Conservation (phyloP, 2,329 filamentous ascomycete species). For the Cercospora brassicicola region DNA sequence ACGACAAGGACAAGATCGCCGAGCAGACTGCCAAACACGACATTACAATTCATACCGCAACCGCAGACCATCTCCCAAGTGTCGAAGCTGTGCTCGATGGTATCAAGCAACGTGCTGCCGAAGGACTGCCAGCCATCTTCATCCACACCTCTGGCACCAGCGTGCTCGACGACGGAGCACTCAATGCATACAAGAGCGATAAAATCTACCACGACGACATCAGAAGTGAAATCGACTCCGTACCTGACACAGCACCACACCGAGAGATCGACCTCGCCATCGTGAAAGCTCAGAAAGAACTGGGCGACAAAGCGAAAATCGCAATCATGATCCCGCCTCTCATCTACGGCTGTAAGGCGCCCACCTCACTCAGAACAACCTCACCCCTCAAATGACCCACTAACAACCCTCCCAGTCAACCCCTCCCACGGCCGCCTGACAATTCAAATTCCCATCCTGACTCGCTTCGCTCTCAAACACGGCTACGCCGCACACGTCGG, state of each 20-base stretch:
- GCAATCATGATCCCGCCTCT: conserved; percentile 52
- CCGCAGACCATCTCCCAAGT: conserved; percentile 51
- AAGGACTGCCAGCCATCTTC: conserved; percentile 47
- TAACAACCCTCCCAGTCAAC: conserved; percentile 29
- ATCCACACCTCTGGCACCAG: conserved; percentile 53
- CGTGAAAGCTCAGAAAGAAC: conserved; percentile 39
- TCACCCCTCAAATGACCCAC: not conserved
- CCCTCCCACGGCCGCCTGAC: conserved; percentile 44
- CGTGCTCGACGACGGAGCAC: conserved; percentile 43
- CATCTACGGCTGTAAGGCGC: conserved; percentile 47
- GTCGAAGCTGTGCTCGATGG: conserved; percentile 50
- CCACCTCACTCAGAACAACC: not conserved
- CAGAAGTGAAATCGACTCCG: conserved; percentile 44
- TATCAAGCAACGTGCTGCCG: conserved; percentile 42
- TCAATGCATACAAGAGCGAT: conserved; percentile 35
- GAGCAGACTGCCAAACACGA: conserved; percentile 44
- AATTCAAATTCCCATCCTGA: conserved; percentile 52
- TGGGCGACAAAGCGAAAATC: conserved; percentile 47
- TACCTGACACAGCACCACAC: conserved; percentile 48
- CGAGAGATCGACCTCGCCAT: conserved; percentile 51
- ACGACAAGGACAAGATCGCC: conserved; percentile 45
- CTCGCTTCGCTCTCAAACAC: conserved; percentile 52
- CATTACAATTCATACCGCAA: conserved; percentile 52
- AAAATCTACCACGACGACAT: conserved; percentile 48
- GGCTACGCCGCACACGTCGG: conserved; percentile 50